Base-by-base conservation (phyloP, 169 alveolate genomes). In the Babesia caballi region DNA sequence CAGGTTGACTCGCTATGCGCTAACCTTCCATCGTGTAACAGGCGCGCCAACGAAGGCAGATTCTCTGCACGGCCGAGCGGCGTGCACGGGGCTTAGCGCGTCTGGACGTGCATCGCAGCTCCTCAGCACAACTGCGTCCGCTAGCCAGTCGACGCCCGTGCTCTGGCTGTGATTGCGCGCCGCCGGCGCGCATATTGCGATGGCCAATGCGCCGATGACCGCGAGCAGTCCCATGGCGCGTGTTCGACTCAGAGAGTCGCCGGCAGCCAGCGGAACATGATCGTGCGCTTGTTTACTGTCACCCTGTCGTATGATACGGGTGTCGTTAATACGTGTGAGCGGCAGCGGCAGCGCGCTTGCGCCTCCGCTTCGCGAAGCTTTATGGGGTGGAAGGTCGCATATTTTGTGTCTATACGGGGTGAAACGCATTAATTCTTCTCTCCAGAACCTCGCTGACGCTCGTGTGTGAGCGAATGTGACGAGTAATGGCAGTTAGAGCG, bases 351-450 rank as follows among this genome's bases (percentile, higher is more conserved):
- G 44, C 44, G 44, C 17, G 1, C 44, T 12, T 12, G n/a, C 14
- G n/a, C 44, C 44, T 12, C 25, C 12, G 30, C 40, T 3, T 21
- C 30, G 60, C 60, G 40, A 17, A 12, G 28, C 0, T 6, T 35
- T 63, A 63, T 63, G 73, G 73, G 73, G 73, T 63, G 47, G 58
- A 49, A 63, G 49, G 60, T 49, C 49, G 44, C 58, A 49, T 1
- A 41, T 41, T 42, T 35, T 12, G 4, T 21, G 60, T 28, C 35
- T 28, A 25, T 23, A 52, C 8, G 42, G 9, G 9, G 15, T 9
- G 47, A 40, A 40, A 15, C 9, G 19, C 47, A 11, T 11, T 15
- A 40, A 40, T 11, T 40, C 47, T 11, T 15, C 47, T 15, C 47
- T 11, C 9, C 47, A 40, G 15, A 15, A n/a, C n/a, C n/a, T n/a